A percentile compares a stretch with the other conserved stretches of the same genome.
Evolutionary conservation across 1,284 basidiomycete species (phyloP).

Genomic region (Irpex lacteus): DNA sequence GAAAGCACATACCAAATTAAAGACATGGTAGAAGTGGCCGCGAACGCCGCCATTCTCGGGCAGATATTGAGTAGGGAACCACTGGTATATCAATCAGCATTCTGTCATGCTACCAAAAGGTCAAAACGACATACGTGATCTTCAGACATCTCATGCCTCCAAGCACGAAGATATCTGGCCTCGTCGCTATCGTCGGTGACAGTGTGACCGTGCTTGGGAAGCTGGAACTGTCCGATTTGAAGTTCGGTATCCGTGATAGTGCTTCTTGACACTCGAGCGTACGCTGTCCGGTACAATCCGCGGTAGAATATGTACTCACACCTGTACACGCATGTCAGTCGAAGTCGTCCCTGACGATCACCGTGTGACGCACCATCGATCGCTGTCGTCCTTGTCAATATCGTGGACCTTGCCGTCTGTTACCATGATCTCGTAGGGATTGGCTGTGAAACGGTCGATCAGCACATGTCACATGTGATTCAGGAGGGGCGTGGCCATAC

Average conservation of each 20-base stretch:
- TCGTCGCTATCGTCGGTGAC: slow-evolving; percentile 58
- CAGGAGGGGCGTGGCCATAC: slow-evolving; percentile 31
- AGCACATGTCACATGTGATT: neutral
- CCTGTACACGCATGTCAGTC: slow-evolving; percentile 40
- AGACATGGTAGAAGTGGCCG: slow-evolving; percentile 76
- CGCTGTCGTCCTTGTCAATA: slow-evolving; percentile 67
- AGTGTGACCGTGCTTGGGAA: slow-evolving; percentile 56
- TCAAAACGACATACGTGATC: slow-evolving; percentile 47
- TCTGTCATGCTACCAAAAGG: neutral
- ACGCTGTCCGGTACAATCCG: slow-evolving; percentile 77
- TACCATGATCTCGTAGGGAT: slow-evolving; percentile 83
- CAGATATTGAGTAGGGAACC: slow-evolving; percentile 75
- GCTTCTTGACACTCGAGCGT: slow-evolving; percentile 68
- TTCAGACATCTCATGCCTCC: slow-evolving; percentile 63
- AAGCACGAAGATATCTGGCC: slow-evolving; percentile 65
- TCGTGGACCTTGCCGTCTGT: slow-evolving; percentile 73
- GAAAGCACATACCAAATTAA: slow-evolving; percentile 51
- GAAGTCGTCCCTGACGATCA: slow-evolving; percentile 12
- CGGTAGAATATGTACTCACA: slow-evolving; percentile 90
- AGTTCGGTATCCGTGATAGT: slow-evolving; percentile 76
- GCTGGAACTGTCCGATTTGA: slow-evolving; percentile 78
- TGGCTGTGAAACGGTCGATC: slow-evolving; percentile 40
- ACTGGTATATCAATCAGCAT: slow-evolving; percentile 38
- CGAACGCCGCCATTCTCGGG: slow-evolving; percentile 58
- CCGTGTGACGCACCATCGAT: slow-evolving; percentile 57